A percentile compares a stretch with the other conserved stretches of the same genome.
Evolutionary conservation across 768 basidiomycete species (phyloP).

Genomic region (Pilatotrama ljubarskyi): DNA sequence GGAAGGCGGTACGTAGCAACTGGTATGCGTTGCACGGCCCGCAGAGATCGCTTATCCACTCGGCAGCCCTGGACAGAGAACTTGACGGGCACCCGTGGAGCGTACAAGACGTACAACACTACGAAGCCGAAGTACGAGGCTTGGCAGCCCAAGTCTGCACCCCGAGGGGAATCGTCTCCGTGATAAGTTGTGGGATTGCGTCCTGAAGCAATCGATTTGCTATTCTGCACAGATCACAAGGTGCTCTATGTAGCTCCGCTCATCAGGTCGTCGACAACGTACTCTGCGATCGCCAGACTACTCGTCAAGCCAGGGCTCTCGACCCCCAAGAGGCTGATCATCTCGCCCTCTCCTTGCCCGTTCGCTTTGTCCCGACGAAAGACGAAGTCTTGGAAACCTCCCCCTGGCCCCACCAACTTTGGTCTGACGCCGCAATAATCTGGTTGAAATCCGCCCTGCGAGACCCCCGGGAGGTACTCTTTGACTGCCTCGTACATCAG

Average conservation of each 20-base stretch:
- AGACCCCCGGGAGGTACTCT: constrained; percentile 68
- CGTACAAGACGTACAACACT: constrained; percentile 89
- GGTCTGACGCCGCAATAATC: constrained; percentile 89
- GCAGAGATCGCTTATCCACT: background rate
- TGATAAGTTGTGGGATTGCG: constrained; percentile 9
- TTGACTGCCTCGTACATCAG: constrained; percentile 75
- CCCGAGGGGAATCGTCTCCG: constrained; percentile 41
- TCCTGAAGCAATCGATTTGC: background rate
- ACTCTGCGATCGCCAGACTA: constrained; percentile 83
- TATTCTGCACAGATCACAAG: constrained; percentile 3
- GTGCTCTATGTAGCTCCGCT: constrained; percentile 11
- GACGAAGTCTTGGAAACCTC: constrained; percentile 84
- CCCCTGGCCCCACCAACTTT: constrained; percentile 73
- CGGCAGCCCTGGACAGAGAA: constrained; percentile 81
- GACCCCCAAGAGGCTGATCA: constrained; percentile 88
- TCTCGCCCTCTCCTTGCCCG: constrained; percentile 35
- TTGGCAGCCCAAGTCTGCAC: constrained; percentile 76
- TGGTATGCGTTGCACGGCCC: background rate
- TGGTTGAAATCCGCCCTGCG: constrained; percentile 60
- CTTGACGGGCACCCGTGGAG: constrained; percentile 90
- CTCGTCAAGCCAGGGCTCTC: constrained; percentile 93
- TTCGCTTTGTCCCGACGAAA: constrained; percentile 59
- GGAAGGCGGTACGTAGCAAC: constrained; percentile 70
- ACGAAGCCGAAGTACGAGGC: constrained; percentile 75
- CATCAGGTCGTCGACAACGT: constrained; percentile 66